Evolutionary conservation across 768 basidiomycete species (phyloP).

Genomic region (Lactarius tabidus): DNA sequence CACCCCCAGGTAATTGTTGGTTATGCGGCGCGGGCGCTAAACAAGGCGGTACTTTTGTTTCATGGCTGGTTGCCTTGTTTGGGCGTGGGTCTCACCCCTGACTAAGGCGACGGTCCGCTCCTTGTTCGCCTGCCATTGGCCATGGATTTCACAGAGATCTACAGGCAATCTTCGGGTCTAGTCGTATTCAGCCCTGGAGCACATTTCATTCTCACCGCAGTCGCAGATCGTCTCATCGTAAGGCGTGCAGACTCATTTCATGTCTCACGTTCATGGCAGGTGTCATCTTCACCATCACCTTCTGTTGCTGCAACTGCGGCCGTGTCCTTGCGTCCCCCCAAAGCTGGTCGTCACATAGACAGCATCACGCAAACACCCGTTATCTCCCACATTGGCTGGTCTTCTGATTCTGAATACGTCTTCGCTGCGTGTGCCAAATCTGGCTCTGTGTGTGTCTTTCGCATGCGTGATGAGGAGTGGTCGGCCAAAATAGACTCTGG

Average conservation of each 20-base stretch:
- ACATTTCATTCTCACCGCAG: constrained; percentile 79
- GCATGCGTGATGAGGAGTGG: constrained; percentile 77
- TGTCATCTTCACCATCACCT: constrained; percentile 52
- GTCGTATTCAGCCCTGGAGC: constrained; percentile 83
- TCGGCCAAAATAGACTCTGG: constrained; percentile 73
- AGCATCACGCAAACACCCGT: constrained; percentile 34
- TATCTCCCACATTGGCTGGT: constrained; percentile 82
- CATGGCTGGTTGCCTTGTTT: not conserved
- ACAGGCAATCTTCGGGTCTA: constrained; percentile 63
- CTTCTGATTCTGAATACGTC: constrained; percentile 82
- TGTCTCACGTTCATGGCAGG: constrained; percentile 74
- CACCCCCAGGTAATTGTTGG: not conserved
- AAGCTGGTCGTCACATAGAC: constrained; percentile 32
- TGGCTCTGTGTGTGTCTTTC: constrained; percentile 72
- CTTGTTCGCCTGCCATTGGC: not conserved
- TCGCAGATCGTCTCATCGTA: constrained; percentile 75
- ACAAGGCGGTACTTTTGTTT: not conserved
- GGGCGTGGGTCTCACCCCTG: not conserved
- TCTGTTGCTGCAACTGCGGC: constrained; percentile 41
- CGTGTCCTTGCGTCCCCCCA: constrained; percentile 32
- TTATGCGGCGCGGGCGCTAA: not conserved
- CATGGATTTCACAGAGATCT: constrained; percentile 88
- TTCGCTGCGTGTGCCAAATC: constrained; percentile 72
- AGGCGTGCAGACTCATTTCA: constrained; percentile 81
- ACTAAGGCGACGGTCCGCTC: not conserved